Percentiles rank a stretch among this genome's conserved stretches.
phyloP scores from a whole-genome alignment of 306 rosid genomes.

The Begonia peltatifolia region DNA sequence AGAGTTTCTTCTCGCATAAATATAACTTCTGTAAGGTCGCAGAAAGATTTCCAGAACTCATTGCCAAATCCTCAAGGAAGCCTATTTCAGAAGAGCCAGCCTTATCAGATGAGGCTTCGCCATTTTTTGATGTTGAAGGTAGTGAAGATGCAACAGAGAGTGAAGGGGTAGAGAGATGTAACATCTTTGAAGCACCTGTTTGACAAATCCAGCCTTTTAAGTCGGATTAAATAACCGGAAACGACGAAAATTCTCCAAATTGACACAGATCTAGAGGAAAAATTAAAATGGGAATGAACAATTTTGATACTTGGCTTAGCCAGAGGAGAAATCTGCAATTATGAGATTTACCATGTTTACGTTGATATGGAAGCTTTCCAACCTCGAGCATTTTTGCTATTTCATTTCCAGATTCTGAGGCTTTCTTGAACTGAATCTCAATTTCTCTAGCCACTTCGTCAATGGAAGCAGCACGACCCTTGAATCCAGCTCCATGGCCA shows the following conservation, averaged over 20 bases:
- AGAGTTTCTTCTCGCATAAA: constrained; percentile 98
- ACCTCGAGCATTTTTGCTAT: constrained; percentile 67
- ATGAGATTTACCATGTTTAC: constrained; percentile 41
- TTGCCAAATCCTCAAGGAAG: constrained; percentile 31
- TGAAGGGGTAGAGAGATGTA: constrained; percentile 48
- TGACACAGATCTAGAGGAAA: too few species aligned
- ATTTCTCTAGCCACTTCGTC: constrained; percentile 63
- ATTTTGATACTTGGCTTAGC: too few species aligned
- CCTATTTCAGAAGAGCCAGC: constrained; percentile 23
- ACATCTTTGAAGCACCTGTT: constrained; percentile 70
- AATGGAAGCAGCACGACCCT: constrained; percentile 30
- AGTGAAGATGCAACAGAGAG: constrained; percentile 40
- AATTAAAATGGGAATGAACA: too few species aligned
- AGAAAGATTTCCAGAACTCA: constrained; percentile 54
- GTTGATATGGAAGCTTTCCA: constrained; percentile 52
- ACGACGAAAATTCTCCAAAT: too few species aligned
- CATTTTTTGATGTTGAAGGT: constrained; percentile 49
- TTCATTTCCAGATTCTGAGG: constrained; percentile 64
- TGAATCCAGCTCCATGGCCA: constrained; percentile 31
- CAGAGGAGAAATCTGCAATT: constrained; percentile 8
- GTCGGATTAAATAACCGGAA: too few species aligned
- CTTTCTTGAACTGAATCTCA: constrained; percentile 59
- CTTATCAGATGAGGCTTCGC: constrained; percentile 30
- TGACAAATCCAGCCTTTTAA: constrained; percentile 4
- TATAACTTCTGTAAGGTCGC: constrained; percentile 69